Evolutionary conservation across 768 basidiomycete species (phyloP).

Genomic region (Amylocystis lapponica): DNA sequence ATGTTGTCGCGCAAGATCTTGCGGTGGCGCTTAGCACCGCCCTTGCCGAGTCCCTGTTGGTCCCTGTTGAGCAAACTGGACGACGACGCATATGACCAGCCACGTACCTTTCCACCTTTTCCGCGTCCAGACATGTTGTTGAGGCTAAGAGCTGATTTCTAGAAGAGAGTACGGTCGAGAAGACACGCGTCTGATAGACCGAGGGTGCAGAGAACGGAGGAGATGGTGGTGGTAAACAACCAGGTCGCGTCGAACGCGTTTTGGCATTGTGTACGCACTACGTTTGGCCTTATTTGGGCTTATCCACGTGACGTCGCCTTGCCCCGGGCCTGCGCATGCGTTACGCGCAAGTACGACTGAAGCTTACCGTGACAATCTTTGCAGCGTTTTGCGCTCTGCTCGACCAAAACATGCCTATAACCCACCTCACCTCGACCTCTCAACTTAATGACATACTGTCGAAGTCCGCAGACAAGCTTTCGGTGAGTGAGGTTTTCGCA

Average conservation of each 20-base stretch:
- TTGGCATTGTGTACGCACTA: conserved; percentile 7
- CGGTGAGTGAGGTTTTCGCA: conserved; percentile 35
- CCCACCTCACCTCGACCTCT: conserved; percentile 55
- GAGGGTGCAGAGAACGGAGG: background rate
- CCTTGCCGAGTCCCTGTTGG: conserved; percentile 65
- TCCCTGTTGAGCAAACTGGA: background rate
- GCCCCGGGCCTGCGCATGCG: background rate
- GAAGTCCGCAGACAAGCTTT: conserved; percentile 56
- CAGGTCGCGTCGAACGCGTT: conserved; percentile 18
- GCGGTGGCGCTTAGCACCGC: conserved; percentile 74
- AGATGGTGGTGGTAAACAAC: conserved; percentile 8
- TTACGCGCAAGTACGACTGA: background rate
- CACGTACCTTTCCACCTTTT: conserved; percentile 65
- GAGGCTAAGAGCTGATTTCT: background rate
- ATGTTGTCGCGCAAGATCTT: conserved; percentile 81
- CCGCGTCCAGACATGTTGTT: conserved; percentile 67
- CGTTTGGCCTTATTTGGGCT: conserved; percentile 13
- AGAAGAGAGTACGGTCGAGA: background rate
- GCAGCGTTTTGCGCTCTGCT: background rate
- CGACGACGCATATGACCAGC: background rate
- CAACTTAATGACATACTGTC: conserved; percentile 57
- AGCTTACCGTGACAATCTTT: background rate
- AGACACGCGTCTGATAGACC: no score
- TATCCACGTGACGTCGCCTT: conserved; percentile 9
- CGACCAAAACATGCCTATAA: conserved; percentile 44